A percentile compares a stretch with the other conserved stretches of the same genome.
Conservation (phyloP, 768 basidiomycete genomes). For the Rhizopogon salebrosus region DNA sequence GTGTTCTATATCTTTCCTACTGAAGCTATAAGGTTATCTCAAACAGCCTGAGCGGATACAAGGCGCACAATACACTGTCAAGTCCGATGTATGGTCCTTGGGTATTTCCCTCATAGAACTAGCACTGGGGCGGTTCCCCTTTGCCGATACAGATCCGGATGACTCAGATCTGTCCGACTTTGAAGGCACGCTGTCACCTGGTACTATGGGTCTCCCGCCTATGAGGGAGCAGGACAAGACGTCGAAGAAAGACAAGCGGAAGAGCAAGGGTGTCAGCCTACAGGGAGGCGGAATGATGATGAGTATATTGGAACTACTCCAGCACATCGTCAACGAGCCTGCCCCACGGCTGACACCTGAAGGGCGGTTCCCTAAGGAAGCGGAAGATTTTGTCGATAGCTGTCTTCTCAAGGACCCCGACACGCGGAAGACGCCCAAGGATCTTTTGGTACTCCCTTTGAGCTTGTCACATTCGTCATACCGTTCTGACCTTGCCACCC, state of each 20-base stretch:
- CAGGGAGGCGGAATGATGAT: constrained; percentile 97
- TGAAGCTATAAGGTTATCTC: constrained; percentile 10
- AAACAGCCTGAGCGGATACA: constrained; percentile 96
- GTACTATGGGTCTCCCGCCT: constrained; percentile 42
- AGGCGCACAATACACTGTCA: constrained; percentile 96
- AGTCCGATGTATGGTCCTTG: constrained; percentile 98
- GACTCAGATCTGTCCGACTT: constrained; percentile 77
- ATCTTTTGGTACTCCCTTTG: constrained; percentile 59
- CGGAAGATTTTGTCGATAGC: constrained; percentile 82
- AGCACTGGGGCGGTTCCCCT: constrained; percentile 95
- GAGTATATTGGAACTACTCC: constrained; percentile 94
- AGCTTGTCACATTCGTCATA: constrained; percentile 1
- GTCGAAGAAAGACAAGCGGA: constrained; percentile 73
- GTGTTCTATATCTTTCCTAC: constrained; percentile 7
- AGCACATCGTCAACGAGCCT: constrained; percentile 98
- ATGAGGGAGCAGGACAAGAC: constrained; percentile 37
- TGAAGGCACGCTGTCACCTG: constrained; percentile 76
- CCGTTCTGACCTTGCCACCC: not conserved
- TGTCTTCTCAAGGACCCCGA: constrained; percentile 91
- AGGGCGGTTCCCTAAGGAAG: constrained; percentile 65
- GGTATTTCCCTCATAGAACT: constrained; percentile 97
- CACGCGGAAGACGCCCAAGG: constrained; percentile 78
- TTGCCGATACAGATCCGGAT: constrained; percentile 74
- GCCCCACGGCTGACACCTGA: constrained; percentile 82
- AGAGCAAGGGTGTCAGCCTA: constrained; percentile 88